A percentile compares a stretch with the other conserved stretches of the same genome.
phyloP scores from a whole-genome alignment of 2,329 filamentous ascomycete species.

The Microcera coccophila region DNA sequence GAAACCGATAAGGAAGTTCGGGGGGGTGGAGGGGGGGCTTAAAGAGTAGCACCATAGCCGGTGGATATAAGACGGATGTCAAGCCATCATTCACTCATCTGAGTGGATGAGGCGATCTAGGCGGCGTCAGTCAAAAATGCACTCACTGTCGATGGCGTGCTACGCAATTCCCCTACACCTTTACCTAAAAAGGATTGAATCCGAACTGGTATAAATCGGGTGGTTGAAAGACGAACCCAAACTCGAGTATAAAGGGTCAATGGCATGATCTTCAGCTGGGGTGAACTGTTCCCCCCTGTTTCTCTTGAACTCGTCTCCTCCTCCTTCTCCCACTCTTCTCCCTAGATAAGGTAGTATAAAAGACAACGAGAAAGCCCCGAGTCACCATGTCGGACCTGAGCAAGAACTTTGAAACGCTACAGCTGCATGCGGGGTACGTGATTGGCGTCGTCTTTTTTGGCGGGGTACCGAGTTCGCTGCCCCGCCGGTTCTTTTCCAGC shows the following conservation, averaged over 20 bases:
- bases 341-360: slow-evolving; percentile 17
- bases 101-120: slow-evolving; percentile 13
- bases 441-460: too few relatives aligned
- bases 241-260: slow-evolving; percentile 25
- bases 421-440: slow-evolving; percentile 78
- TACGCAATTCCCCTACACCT: slow-evolving; percentile 12
- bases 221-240: slow-evolving; percentile 5
- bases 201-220: neutral
- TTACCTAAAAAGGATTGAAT: slow-evolving; percentile 19
- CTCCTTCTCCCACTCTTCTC: slow-evolving; percentile 17
- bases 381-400: slow-evolving; percentile 42
- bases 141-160: slow-evolving; percentile 20
- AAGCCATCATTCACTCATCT: slow-evolving; percentile 9
- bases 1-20: slow-evolving; percentile 13
- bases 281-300: neutral
- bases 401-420: slow-evolving; percentile 76
- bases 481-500: neutral
- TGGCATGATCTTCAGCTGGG: slow-evolving; percentile 5
- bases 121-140: neutral
- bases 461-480: slow-evolving; percentile 10
- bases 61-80: slow-evolving; percentile 1
- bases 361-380: neutral
- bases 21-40: neutral
- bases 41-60: slow-evolving; percentile 1
- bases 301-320: neutral